Evolutionary conservation across 2,329 filamentous ascomycete species (phyloP).

Genomic region (Aspergillus udagawae): DNA sequence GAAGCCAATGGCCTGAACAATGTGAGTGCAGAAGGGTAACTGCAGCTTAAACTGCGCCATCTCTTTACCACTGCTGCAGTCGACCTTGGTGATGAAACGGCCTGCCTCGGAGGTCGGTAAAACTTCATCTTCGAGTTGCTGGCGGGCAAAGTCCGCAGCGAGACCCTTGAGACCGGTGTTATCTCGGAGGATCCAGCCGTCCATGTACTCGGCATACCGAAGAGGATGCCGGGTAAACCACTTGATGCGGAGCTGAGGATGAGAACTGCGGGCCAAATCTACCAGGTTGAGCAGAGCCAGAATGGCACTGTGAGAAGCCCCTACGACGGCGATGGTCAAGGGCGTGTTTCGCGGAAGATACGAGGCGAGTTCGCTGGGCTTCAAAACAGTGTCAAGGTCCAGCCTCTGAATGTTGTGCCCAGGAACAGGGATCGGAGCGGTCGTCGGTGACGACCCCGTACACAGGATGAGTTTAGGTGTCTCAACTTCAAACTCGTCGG

Average conservation of each 20-base stretch:
- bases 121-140: conserved; percentile 53
- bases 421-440: conserved; percentile 41
- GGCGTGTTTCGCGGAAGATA: conserved; percentile 35
- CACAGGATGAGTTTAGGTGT: conserved; percentile 52
- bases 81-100: conserved; percentile 46
- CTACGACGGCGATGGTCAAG: conserved; percentile 53
- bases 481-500: conserved; percentile 29
- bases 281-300: conserved; percentile 60
- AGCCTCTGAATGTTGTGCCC: conserved; percentile 41
- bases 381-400: conserved; percentile 54
- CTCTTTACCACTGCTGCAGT: conserved; percentile 43
- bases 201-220: conserved; percentile 59
- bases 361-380: conserved; percentile 47
- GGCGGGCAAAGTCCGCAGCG: conserved; percentile 56
- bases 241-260: conserved; percentile 53
- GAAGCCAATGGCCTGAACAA: conserved; percentile 60
- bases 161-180: conserved; percentile 63
- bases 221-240: conserved; percentile 62
- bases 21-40: conserved; percentile 49
- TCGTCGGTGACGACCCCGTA: conserved; percentile 53
- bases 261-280: conserved; percentile 48
- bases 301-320: conserved; percentile 61
- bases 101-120: conserved; percentile 46
- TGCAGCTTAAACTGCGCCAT: conserved; percentile 42
- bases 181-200: conserved; percentile 61